Conservation (phyloP, 164 flowering plant species). For the Macadamia integrifolia region DNA sequence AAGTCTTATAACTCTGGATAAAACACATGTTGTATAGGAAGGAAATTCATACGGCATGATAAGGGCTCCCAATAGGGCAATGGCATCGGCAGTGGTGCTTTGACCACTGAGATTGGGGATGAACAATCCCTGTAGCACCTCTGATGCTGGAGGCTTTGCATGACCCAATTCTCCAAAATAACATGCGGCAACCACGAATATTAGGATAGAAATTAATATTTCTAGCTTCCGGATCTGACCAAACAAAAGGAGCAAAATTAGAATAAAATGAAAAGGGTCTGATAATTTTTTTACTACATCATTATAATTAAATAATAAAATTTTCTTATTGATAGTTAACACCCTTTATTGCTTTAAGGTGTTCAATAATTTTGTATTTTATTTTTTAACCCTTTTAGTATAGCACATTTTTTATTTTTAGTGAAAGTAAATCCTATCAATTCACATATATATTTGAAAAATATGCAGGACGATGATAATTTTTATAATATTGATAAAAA, state of each 20-base stretch:
- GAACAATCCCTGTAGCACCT: slow-evolving; percentile 82
- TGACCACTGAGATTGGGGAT: slow-evolving; percentile 69
- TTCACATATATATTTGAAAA: no score
- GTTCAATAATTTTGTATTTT: no score
- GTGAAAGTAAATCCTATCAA: no score
- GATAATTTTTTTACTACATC: no score
- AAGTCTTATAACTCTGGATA: not conserved
- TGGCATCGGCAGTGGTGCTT: slow-evolving; percentile 84
- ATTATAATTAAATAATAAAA: no score
- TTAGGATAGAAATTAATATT: slow-evolving; percentile 56
- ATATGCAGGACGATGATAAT: no score
- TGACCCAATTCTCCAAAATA: slow-evolving; percentile 82
- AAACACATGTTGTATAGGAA: not conserved
- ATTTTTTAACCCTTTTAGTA: no score
- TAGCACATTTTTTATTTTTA: no score
- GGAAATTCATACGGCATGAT: slow-evolving; percentile 73
- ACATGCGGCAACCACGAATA: slow-evolving; percentile 83
- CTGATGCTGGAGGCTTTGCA: slow-evolving; percentile 69
- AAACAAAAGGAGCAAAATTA: not conserved
- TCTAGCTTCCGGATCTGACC: slow-evolving; percentile 84
- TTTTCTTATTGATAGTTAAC: no score
- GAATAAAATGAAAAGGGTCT: not conserved
- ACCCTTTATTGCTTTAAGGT: no score
- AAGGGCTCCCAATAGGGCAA: slow-evolving; percentile 89
- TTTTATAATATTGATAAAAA: no score